These are phyloP conservation scores for Dothistroma pini DNA, from an alignment of 2,329 filamentous ascomycete species.

Conservation along the genomic window DNA sequence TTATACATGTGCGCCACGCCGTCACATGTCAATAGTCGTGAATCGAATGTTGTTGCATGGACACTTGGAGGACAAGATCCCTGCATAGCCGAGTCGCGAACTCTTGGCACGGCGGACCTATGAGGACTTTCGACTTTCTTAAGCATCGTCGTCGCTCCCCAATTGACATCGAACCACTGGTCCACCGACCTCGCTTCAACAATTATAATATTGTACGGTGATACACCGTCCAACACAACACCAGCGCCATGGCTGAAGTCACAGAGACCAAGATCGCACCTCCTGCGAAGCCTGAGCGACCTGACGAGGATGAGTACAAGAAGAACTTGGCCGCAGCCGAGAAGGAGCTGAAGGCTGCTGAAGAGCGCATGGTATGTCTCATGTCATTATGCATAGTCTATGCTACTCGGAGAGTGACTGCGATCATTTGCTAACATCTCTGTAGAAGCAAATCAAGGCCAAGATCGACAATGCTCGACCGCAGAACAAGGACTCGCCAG, in stretches of 20 bases:
- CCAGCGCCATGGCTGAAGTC: constrained; percentile 29
- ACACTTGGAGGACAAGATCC: neutral
- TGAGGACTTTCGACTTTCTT: neutral
- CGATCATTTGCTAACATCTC: constrained; percentile 18
- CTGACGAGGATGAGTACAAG: constrained; percentile 83
- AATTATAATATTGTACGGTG: neutral
- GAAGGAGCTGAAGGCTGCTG: constrained; percentile 76
- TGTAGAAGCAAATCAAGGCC: constrained; percentile 76
- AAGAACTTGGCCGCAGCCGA: constrained; percentile 73
- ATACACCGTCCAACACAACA: neutral
- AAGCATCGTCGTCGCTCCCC: neutral
- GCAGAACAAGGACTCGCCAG: constrained; percentile 76
- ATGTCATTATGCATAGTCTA: neutral
- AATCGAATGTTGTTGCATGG: neutral
- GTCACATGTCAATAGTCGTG: neutral
- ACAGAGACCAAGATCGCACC: constrained; percentile 24
- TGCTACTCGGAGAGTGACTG: neutral
- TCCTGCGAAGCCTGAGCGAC: constrained; percentile 69
- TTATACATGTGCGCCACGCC: no score
- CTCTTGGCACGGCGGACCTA: neutral
- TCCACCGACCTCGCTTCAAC: neutral
- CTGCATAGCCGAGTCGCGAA: neutral
- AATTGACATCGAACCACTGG: neutral
- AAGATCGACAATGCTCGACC: constrained; percentile 83
- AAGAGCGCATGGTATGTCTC: constrained; percentile 54